Evolutionary conservation across 2,329 filamentous ascomycete species (phyloP).

Genomic region (Cytospora mali): DNA sequence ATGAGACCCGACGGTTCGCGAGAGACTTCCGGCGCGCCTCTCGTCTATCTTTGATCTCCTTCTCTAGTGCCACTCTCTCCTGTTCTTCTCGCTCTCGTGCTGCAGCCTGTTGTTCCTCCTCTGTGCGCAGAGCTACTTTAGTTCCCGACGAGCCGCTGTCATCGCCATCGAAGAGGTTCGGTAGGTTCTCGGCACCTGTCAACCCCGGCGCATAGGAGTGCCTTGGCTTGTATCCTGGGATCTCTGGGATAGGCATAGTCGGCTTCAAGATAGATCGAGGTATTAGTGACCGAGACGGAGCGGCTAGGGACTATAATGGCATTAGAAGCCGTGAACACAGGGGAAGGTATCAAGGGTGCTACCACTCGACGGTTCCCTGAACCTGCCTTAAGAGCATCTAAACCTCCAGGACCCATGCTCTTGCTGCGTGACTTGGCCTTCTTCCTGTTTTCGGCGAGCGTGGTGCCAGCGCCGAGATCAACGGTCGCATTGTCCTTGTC

Average conservation of each 20-base stretch:
- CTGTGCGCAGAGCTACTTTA: constrained; percentile 67
- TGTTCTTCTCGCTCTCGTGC: constrained; percentile 70
- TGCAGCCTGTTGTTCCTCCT: constrained; percentile 71
- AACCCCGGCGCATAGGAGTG: constrained; percentile 41
- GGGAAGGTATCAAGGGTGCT: constrained; percentile 37
- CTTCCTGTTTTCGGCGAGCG: constrained; percentile 55
- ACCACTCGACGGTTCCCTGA: constrained; percentile 81
- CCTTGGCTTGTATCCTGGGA: constrained; percentile 68
- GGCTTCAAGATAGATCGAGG: constrained; percentile 80
- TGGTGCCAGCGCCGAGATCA: constrained; percentile 61
- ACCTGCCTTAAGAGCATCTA: constrained; percentile 77
- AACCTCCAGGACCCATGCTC: constrained; percentile 88
- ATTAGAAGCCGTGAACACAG: constrained; percentile 37
- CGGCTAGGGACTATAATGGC: constrained; percentile 56
- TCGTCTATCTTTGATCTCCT: constrained; percentile 68
- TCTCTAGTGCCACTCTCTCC: constrained; percentile 61
- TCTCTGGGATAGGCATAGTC: constrained; percentile 68
- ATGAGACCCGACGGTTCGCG: constrained; percentile 91
- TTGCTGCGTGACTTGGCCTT: constrained; percentile 81
- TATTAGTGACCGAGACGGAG: constrained; percentile 50
- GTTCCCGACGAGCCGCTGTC: constrained; percentile 44
- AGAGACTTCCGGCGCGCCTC: constrained; percentile 92
- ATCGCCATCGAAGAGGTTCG: constrained; percentile 49
- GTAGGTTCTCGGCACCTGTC: constrained; percentile 45
- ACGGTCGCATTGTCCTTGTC: constrained; percentile 81